These are phyloP conservation scores for Cutaneotrichosporon sp. DNA, from an alignment of 1,284 basidiomycete species.

Conservation along the genomic window DNA sequence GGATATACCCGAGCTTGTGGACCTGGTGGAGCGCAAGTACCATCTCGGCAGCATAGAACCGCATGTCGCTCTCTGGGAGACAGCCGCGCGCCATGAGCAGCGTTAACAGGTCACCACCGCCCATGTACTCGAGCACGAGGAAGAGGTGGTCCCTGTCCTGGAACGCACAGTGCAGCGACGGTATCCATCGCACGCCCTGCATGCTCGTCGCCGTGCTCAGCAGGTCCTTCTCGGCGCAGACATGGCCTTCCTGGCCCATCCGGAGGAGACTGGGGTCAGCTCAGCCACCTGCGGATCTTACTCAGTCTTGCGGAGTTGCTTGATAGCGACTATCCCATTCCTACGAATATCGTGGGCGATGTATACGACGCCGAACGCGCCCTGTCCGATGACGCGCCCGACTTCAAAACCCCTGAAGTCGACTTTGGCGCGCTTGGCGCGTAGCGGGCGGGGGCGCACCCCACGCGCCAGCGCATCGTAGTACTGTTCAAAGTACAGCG, in stretches of 20 bases:
- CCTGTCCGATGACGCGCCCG: slow-evolving; percentile 93
- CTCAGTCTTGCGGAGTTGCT: slow-evolving; percentile 92
- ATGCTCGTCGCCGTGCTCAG: slow-evolving; percentile 44
- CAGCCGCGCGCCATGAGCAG: slow-evolving; percentile 90
- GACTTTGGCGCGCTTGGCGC: slow-evolving; percentile 60
- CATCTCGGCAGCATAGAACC: slow-evolving; percentile 98
- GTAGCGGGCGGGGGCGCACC: slow-evolving; percentile 12
- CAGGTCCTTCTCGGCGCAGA: slow-evolving; percentile 52
- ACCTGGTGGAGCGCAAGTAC: slow-evolving; percentile 91
- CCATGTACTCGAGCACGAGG: slow-evolving; percentile 92
- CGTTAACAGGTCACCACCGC: slow-evolving; percentile 91
- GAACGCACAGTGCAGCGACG: slow-evolving; percentile 78
- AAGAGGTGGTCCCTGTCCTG: slow-evolving; percentile 85
- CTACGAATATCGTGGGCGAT: slow-evolving; percentile 79
- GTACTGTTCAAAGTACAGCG: slow-evolving; percentile 94
- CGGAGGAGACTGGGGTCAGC: slow-evolving; percentile 68
- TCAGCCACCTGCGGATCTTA: slow-evolving; percentile 21
- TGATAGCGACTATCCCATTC: slow-evolving; percentile 89
- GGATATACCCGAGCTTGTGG: slow-evolving; percentile 92
- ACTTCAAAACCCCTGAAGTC: slow-evolving; percentile 81
- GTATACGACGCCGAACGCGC: slow-evolving; percentile 94
- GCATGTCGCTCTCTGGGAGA: slow-evolving; percentile 89
- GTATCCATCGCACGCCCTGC: slow-evolving; percentile 73
- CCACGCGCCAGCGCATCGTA: slow-evolving; percentile 76
- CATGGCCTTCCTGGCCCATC: slow-evolving; percentile 88